Evolutionary conservation across 2,329 filamentous ascomycete genomes (phyloP), one percentile per base, ranked within the genome.

Genomic region (Diaporthe eres): DNA sequence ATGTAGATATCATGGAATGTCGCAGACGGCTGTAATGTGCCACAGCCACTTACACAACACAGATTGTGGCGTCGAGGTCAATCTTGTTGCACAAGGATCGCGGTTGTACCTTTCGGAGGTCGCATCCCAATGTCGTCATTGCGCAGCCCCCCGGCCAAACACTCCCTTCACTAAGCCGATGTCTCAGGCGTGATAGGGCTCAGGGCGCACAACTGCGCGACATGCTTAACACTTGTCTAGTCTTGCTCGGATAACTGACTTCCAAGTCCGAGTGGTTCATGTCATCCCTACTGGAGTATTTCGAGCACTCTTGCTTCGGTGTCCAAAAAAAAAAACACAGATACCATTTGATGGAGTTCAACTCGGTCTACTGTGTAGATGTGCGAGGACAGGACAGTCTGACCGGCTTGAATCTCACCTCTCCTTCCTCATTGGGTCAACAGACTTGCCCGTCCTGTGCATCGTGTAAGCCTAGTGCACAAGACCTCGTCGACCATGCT

Each of bases 51-150:
- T 42, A 51, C 28, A 70, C 65, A 13, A n/a, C 8, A 39, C 47
- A 28, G 65, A 55, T 53, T 42, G 49, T 70, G 65, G 65, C 49
- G 65, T 42, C 49, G 28, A 70, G 22, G 10, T 22, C n/a, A 42
- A 70, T 70, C 49, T 55, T 39, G 47, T 15, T 42, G 25, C n/a
- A 13, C 47, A 53, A 47, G 65, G 65, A 28, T 42, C 31, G 9
- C 15, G 60, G 8, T 47, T 47, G 60, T 25, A 31, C 39, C 15
- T 13, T 25, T 34, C 47, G 34, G 65, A 17, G 13, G 49, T 55
- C 63, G 63, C 44, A 51, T 19, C 25, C 34, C 34, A 42, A 55
- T 55, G 65, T 55, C 65, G 65, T 70, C 65, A 70, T 70, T 31
- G 65, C 34, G 65, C 65, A 70, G 65, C 65, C 15, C 31, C 22